Conservation (phyloP, 345 rosid species). For the Corchorus olitorius region DNA sequence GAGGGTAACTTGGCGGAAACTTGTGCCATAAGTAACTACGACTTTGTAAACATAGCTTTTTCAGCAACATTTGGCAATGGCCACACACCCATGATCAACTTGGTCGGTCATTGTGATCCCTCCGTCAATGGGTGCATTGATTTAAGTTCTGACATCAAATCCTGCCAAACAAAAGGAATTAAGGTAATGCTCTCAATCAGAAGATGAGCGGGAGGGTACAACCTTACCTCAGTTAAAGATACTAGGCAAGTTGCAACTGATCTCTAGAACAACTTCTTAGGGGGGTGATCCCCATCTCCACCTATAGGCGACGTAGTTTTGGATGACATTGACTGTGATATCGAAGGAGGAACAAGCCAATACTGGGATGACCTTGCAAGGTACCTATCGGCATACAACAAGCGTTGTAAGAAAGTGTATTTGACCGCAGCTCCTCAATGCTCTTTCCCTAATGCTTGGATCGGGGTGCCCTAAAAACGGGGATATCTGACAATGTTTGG, state of each 20-base stretch:
- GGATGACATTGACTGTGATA: slow-evolving; percentile 8
- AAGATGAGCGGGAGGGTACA: neutral
- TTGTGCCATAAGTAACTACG: no score
- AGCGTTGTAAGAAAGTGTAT: neutral
- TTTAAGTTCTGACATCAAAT: slow-evolving; percentile 13
- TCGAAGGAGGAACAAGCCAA: slow-evolving; percentile 10
- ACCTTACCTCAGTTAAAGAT: neutral
- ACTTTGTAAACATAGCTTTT: no score
- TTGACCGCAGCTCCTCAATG: slow-evolving; percentile 18
- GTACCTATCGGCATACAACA: neutral
- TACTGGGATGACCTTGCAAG: slow-evolving; percentile 12
- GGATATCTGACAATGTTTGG: slow-evolving; percentile 14
- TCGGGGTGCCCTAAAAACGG: neutral
- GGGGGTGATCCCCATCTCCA: neutral
- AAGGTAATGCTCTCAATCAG: slow-evolving; percentile 7
- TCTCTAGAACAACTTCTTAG: slow-evolving; percentile 12
- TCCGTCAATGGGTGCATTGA: no score
- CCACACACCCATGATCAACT: no score
- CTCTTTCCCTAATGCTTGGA: slow-evolving; percentile 11
- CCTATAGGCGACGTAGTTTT: slow-evolving; percentile 1
- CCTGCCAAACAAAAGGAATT: slow-evolving; percentile 16
- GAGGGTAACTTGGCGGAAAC: no score
- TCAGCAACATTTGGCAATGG: no score
- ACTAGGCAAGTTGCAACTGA: neutral
- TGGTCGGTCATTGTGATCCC: no score